These are phyloP conservation scores for Hibiscus syriacus DNA, from an alignment of 345 rosid genomes.

Conservation along the genomic window DNA sequence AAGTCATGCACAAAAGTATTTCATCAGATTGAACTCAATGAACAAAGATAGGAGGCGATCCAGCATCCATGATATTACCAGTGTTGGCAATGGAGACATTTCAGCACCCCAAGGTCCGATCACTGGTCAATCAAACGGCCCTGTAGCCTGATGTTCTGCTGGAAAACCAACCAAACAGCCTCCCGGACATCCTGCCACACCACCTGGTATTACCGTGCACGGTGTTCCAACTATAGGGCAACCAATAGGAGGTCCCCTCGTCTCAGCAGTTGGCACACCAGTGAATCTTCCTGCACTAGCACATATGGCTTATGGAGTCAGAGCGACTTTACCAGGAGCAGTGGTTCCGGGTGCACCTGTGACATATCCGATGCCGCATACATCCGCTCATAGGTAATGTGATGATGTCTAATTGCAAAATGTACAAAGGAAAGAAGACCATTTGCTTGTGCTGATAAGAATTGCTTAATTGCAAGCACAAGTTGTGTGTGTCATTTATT, in stretches of 20 bases:
- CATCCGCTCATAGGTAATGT: slow-evolving; percentile 67
- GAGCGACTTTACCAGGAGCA: slow-evolving; percentile 58
- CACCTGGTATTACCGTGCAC: slow-evolving; percentile 46
- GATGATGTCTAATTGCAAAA: slow-evolving; percentile 19
- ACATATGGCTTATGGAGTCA: slow-evolving; percentile 73
- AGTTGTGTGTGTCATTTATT: slow-evolving; percentile 23
- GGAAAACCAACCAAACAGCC: slow-evolving; percentile 57
- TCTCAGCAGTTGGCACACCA: slow-evolving; percentile 88
- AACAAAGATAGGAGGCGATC: slow-evolving; percentile 92
- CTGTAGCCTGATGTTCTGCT: slow-evolving; percentile 37
- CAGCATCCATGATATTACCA: slow-evolving; percentile 94
- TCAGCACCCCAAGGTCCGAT: slow-evolving; percentile 73
- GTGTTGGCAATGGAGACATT: slow-evolving; percentile 64
- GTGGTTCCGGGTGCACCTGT: slow-evolving; percentile 77
- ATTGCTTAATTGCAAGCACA: slow-evolving; percentile 26
- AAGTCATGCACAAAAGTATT: slow-evolving; percentile 95
- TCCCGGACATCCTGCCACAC: slow-evolving; percentile 34
- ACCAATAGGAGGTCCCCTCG: slow-evolving; percentile 70
- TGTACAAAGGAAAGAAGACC: slow-evolving; percentile 47
- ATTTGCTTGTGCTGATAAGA: slow-evolving; percentile 21
- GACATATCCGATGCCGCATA: slow-evolving; percentile 65
- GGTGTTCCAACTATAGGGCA: slow-evolving; percentile 73
- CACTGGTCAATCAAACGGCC: slow-evolving; percentile 74
- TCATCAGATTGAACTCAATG: slow-evolving; percentile 83
- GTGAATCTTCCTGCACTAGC: slow-evolving; percentile 67